Evolutionary conservation across 2,329 filamentous ascomycete genomes (phyloP).

Genomic region (Diplodia mutila): DNA sequence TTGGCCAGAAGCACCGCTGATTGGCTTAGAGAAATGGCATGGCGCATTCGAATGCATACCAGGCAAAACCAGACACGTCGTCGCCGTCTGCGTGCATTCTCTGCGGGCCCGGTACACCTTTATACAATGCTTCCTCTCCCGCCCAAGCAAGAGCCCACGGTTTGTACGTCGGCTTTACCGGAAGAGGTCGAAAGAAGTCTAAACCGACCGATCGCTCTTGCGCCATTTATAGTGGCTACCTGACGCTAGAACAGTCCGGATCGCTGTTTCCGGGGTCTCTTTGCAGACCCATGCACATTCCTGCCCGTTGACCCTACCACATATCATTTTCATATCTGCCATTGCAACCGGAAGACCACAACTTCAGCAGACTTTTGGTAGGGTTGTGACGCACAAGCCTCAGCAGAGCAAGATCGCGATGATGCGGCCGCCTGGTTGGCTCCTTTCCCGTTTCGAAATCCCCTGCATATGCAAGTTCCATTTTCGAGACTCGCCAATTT

Average conservation of each 20-base stretch:
- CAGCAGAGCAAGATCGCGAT: background rate
- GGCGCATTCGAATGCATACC: background rate
- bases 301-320: background rate
- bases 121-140: too few relatives aligned
- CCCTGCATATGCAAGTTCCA: slow-evolving; percentile 22
- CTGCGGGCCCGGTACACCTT: too few relatives aligned
- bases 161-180: background rate
- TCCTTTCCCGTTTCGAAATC: slow-evolving; percentile 7
- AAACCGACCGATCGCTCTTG: background rate
- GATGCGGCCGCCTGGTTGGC: background rate
- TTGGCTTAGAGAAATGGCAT: background rate
- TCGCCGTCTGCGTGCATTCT: too few relatives aligned
- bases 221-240: background rate
- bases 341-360: background rate
- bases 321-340: background rate
- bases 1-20: background rate
- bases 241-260: background rate
- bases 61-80: background rate
- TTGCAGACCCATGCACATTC: background rate
- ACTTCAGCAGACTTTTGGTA: background rate
- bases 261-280: background rate
- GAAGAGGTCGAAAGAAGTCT: background rate
- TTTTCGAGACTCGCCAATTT: background rate
- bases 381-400: background rate
- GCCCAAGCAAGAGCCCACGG: background rate